phyloP scores from a whole-genome alignment of 257 asterid genomes.

The Plectranthus barbatus region DNA sequence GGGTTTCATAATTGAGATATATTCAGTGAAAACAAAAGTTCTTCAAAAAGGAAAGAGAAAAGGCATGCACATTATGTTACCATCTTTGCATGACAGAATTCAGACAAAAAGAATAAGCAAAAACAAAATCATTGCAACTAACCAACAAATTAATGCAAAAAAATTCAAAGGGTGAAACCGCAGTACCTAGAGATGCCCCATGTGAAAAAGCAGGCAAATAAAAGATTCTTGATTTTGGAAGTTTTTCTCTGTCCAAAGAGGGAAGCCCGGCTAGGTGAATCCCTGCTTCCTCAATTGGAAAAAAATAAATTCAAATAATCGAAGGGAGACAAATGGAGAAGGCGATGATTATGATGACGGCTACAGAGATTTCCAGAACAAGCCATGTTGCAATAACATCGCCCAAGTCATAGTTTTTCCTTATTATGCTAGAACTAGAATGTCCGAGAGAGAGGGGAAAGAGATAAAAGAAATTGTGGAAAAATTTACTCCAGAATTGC shows the following conservation, averaged over 20 bases:
- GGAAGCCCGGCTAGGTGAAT: conserved; percentile 22
- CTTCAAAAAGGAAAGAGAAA: conserved; percentile 16
- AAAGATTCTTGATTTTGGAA: conserved; percentile 17
- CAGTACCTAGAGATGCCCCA: conserved; percentile 37
- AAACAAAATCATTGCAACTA: conserved; percentile 7
- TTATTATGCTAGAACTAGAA: conserved; percentile 8
- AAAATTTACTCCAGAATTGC: neutral
- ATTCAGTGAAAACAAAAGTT: conserved; percentile 18
- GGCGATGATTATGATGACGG: neutral
- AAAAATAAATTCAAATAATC: neutral
- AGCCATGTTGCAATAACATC: conserved; percentile 38
- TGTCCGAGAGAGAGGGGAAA: neutral
- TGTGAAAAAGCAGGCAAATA: conserved; percentile 16
- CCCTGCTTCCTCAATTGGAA: neutral
- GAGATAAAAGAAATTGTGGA: neutral
- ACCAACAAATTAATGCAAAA: neutral
- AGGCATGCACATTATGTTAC: conserved; percentile 13
- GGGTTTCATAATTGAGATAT: conserved; percentile 17
- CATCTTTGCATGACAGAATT: conserved; percentile 26
- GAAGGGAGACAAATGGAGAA: neutral
- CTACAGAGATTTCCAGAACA: conserved; percentile 18
- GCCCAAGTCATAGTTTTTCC: conserved; percentile 20
- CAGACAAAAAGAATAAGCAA: conserved; percentile 18
- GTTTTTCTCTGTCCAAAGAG: neutral
- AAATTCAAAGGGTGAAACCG: neutral